Evolutionary conservation across 108 stramenopile species (phyloP).

Genomic region (Nitzschia inconspicua): DNA sequence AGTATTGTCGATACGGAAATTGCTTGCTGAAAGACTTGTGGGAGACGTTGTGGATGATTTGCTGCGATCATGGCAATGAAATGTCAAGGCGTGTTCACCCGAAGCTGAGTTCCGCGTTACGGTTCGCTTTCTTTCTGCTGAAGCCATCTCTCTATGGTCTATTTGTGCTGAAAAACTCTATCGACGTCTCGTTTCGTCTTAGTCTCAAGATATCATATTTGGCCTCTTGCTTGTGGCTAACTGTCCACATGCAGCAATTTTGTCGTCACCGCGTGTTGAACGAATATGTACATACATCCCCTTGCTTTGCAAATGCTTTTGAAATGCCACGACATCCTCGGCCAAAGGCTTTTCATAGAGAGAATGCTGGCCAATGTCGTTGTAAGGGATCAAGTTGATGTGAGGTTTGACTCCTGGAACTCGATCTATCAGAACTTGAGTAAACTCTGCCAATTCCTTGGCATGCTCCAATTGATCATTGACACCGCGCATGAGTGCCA

Average conservation of each 20-base stretch:
- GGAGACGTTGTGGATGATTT: too few species aligned
- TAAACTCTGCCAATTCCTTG: slow-evolving; percentile 65
- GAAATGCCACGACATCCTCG: slow-evolving; percentile 54
- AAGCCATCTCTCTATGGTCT: too few species aligned
- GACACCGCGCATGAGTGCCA: slow-evolving; percentile 72
- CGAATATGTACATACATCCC: slow-evolving; percentile 57
- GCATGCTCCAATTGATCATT: slow-evolving; percentile 84
- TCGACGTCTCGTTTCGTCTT: too few species aligned
- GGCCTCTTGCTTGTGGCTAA: slow-evolving; percentile 46
- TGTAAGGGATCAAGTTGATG: slow-evolving; percentile 87
- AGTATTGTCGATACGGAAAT: too few species aligned
- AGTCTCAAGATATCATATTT: too few species aligned
- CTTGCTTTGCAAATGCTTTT: slow-evolving; percentile 38
- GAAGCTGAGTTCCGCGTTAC: too few species aligned
- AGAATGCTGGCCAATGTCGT: slow-evolving; percentile 58
- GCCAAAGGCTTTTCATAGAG: slow-evolving; percentile 47
- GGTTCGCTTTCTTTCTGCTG: too few species aligned
- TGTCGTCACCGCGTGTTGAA: slow-evolving; percentile 78
- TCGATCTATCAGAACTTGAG: slow-evolving; percentile 45
- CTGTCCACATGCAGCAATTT: slow-evolving; percentile 87
- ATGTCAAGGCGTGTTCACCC: too few species aligned
- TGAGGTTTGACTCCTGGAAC: slow-evolving; percentile 57
- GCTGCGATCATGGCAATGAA: too few species aligned
- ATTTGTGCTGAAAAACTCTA: too few species aligned
- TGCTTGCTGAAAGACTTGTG: too few species aligned